Percentiles rank a stretch among this genome's conserved stretches.
phyloP scores from a whole-genome alignment of 164 flowering plant species.

The Litsea cubeba region DNA sequence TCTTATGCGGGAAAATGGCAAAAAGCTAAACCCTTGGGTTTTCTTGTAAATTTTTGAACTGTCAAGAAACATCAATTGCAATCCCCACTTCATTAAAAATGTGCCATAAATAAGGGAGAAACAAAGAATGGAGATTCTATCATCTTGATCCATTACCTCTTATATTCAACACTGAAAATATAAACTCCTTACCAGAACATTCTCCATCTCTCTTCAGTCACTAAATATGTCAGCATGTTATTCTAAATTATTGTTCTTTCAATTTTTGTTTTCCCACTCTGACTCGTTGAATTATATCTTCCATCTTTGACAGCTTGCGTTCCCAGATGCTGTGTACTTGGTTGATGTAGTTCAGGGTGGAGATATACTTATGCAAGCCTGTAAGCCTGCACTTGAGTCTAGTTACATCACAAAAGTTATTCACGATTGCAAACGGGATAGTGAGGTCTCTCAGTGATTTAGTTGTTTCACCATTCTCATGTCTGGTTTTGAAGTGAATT shows the following conservation, averaged over 20 bases:
- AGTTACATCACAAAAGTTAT: conserved; percentile 86
- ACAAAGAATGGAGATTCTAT: too few relatives aligned
- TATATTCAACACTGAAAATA: too few relatives aligned
- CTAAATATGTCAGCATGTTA: neutral
- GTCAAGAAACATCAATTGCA: too few relatives aligned
- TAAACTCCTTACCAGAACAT: neutral
- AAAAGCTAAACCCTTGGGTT: too few relatives aligned
- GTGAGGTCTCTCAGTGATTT: conserved; percentile 65
- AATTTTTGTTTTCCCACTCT: neutral
- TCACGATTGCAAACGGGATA: conserved; percentile 98
- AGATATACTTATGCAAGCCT: conserved; percentile 65
- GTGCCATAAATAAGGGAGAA: too few relatives aligned
- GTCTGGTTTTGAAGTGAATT: neutral
- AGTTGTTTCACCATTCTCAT: conserved; percentile 5
- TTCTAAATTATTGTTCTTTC: neutral
- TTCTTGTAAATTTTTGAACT: too few relatives aligned
- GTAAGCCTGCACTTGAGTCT: conserved; percentile 99
- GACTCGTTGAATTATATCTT: neutral
- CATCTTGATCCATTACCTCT: too few relatives aligned
- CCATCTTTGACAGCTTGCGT: conserved; percentile 64
- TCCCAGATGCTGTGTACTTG: conserved; percentile 84
- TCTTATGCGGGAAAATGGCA: too few relatives aligned
- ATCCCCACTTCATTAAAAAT: too few relatives aligned
- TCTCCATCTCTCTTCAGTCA: neutral
- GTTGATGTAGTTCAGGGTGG: conserved; percentile 91